phyloP scores from a whole-genome alignment of 129 eudicot species.

The Chrysanthemum lavandulifolium region DNA sequence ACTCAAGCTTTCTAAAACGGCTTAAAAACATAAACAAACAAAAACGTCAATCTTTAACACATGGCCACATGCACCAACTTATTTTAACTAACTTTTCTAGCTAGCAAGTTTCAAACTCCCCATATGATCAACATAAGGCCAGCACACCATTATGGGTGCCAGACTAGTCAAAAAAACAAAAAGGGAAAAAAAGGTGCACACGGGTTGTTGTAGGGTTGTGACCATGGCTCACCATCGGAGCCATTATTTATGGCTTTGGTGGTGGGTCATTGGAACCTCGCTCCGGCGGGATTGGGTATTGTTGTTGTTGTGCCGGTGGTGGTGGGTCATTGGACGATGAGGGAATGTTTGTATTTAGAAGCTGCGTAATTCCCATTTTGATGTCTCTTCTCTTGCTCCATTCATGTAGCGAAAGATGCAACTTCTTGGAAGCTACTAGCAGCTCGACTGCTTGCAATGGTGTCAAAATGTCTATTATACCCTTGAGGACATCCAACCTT shows the following conservation, averaged over 20 bases:
- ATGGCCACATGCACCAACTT: background rate
- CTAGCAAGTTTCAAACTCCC: background rate
- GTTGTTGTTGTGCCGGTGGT: too few species aligned
- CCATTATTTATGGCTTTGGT: background rate
- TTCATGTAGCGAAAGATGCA: slow-evolving; percentile 42
- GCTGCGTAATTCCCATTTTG: slow-evolving; percentile 25
- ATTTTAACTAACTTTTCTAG: background rate
- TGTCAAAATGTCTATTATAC: slow-evolving; percentile 39
- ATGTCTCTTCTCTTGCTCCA: slow-evolving; percentile 37
- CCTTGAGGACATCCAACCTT: slow-evolving; percentile 38
- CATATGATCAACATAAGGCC: background rate
- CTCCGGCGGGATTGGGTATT: too few species aligned
- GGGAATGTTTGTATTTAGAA: background rate
- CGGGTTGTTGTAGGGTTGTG: too few species aligned
- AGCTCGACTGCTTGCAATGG: slow-evolving; percentile 40
- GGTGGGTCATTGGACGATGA: slow-evolving; percentile 6
- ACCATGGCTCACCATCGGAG: background rate
- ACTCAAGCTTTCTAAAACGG: background rate
- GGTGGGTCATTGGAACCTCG: background rate
- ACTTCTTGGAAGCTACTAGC: slow-evolving; percentile 41
- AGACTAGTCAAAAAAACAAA: background rate
- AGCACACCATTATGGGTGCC: too few species aligned
- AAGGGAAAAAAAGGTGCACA: background rate
- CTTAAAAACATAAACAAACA: background rate
- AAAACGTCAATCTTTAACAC: background rate